These are phyloP conservation scores for Saprolegnia diclina DNA, from an alignment of 352 stramenopile species.

Conservation along the genomic window DNA sequence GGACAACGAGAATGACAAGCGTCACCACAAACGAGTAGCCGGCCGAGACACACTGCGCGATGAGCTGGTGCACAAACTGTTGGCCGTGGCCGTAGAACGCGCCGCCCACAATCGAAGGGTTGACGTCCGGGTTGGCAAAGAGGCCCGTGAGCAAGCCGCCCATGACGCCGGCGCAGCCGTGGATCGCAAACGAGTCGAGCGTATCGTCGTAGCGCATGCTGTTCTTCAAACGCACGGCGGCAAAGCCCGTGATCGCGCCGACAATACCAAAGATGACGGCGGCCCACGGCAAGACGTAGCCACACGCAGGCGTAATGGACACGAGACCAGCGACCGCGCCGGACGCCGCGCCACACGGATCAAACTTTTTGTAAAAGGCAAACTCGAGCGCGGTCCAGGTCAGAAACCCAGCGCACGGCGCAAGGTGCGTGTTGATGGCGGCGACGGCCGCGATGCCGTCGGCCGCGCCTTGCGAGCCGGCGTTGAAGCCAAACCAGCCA, in stretches of 20 bases:
- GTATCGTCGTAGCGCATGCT: conserved; percentile 68
- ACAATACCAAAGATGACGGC: conserved; percentile 67
- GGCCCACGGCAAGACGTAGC: conserved; percentile 63
- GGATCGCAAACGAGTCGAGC: conserved; percentile 72
- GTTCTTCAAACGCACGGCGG: conserved; percentile 60
- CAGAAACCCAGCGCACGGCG: conserved; percentile 52
- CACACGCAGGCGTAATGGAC: conserved; percentile 60
- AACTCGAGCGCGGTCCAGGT: conserved; percentile 64
- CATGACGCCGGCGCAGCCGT: conserved; percentile 55
- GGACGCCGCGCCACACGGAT: conserved; percentile 55
- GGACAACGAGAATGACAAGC: conserved; percentile 57
- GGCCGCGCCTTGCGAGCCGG: conserved; percentile 50
- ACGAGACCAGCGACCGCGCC: conserved; percentile 62
- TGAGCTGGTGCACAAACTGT: conserved; percentile 52
- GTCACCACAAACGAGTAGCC: conserved; percentile 62
- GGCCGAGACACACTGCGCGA: conserved; percentile 48
- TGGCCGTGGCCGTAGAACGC: conserved; percentile 46
- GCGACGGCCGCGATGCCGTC: conserved; percentile 60
- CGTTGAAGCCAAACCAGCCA: conserved; percentile 85
- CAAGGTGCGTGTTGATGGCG: conserved; percentile 70
- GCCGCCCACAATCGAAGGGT: conserved; percentile 48
- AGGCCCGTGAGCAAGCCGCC: conserved; percentile 63
- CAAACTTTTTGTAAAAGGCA: conserved; percentile 43
- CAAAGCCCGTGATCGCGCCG: conserved; percentile 45
- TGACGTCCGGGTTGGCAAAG: conserved; percentile 54